phyloP scores from a whole-genome alignment of 768 basidiomycete genomes.

The Royoungia palumana region DNA sequence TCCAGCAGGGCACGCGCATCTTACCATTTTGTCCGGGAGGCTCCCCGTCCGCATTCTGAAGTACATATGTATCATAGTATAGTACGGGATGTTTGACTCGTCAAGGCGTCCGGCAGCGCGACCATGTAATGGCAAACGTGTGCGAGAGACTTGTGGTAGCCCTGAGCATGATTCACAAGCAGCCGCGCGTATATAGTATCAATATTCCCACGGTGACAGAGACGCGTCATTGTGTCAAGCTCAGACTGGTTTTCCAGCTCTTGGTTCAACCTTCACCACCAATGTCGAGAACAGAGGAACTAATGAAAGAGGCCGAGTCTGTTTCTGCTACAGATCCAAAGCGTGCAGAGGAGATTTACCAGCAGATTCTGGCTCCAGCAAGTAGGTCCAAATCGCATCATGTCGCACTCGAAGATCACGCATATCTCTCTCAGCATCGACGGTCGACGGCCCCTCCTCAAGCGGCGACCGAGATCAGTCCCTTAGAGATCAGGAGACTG shows the following conservation, averaged over 20 bases:
- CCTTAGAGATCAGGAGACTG: constrained; percentile 78
- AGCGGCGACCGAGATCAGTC: constrained; percentile 50
- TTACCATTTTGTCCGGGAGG: too few relatives aligned
- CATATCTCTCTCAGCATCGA: constrained; percentile 21
- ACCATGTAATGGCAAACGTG: too few relatives aligned
- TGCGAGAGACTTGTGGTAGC: too few relatives aligned
- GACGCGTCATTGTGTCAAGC: constrained; percentile 20
- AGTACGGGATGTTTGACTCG: too few relatives aligned
- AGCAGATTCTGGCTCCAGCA: constrained; percentile 53
- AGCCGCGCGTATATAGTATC: too few relatives aligned
- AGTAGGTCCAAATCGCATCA: constrained; percentile 22
- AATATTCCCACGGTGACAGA: constrained; percentile 20
- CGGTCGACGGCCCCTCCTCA: constrained; percentile 32
- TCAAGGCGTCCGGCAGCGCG: too few relatives aligned
- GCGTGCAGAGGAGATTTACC: constrained; percentile 73
- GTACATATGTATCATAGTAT: too few relatives aligned
- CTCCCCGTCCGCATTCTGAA: too few relatives aligned
- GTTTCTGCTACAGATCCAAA: constrained; percentile 45
- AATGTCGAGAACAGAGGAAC: constrained; percentile 26
- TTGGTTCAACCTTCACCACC: neutral
- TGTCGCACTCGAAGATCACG: neutral
- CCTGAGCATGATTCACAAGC: too few relatives aligned
- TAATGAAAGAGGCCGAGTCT: constrained; percentile 49
- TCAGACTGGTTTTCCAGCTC: too few relatives aligned
- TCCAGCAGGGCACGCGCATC: too few relatives aligned